Evolutionary conservation across 2,329 filamentous ascomycete species (phyloP).

Genomic region (Botrytis cinerea): DNA sequence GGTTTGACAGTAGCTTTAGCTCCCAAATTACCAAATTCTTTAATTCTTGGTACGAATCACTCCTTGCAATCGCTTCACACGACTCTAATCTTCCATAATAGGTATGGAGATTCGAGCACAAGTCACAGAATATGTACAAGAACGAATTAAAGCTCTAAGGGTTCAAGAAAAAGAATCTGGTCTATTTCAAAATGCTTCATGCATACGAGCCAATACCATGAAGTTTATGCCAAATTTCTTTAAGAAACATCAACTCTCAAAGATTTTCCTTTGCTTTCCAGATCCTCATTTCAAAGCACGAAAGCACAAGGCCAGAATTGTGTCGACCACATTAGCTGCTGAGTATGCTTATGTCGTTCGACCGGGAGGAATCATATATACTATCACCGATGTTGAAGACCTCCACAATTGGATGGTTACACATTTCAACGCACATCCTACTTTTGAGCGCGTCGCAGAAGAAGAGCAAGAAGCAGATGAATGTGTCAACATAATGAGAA

Average conservation of each 20-base stretch:
- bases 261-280: slow-evolving; percentile 97
- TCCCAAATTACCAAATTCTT: slow-evolving; percentile 74
- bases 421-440: slow-evolving; percentile 75
- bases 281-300: slow-evolving; percentile 97
- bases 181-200: slow-evolving; percentile 82
- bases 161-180: slow-evolving; percentile 56
- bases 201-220: slow-evolving; percentile 93
- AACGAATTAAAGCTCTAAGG: slow-evolving; percentile 81
- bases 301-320: slow-evolving; percentile 96
- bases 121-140: slow-evolving; percentile 87
- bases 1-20: slow-evolving; percentile 85
- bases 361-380: slow-evolving; percentile 87
- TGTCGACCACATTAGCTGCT: slow-evolving; percentile 82
- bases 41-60: slow-evolving; percentile 70
- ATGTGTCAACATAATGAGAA: slow-evolving; percentile 73
- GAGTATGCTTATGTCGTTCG: slow-evolving; percentile 89
- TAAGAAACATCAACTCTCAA: slow-evolving; percentile 73
- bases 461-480: slow-evolving; percentile 68
- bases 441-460: slow-evolving; percentile 74
- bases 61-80: background rate
- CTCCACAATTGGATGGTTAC: slow-evolving; percentile 90
- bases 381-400: slow-evolving; percentile 96
- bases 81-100: slow-evolving; percentile 42
- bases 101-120: slow-evolving; percentile 91
- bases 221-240: slow-evolving; percentile 99